Conservation (phyloP, 164 flowering plant species). For the Stephania yunnanensis region DNA sequence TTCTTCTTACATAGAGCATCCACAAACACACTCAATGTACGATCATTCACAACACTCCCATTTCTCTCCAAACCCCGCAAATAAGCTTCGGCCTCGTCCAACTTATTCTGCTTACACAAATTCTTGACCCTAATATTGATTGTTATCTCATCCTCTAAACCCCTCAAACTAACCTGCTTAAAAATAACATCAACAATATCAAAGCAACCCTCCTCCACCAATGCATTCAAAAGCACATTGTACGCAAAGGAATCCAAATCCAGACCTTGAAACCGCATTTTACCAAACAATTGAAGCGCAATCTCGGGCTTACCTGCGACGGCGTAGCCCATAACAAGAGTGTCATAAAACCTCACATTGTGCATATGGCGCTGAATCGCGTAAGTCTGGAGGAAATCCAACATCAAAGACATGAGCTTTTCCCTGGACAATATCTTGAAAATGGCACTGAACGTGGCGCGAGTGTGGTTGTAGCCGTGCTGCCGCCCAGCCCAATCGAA, state of each 20-base stretch:
- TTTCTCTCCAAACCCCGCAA: conserved; percentile 26
- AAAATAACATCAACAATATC: conserved; percentile 38
- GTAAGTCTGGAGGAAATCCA: conserved; percentile 41
- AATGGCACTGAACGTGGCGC: conserved; percentile 54
- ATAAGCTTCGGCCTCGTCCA: conserved; percentile 40
- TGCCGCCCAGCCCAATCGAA: conserved; percentile 94
- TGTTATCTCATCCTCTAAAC: conserved; percentile 40
- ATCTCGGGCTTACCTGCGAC: conserved; percentile 58
- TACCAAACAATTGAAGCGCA: conserved; percentile 67
- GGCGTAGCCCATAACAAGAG: conserved; percentile 74
- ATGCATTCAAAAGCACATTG: conserved; percentile 67
- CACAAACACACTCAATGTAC: conserved; percentile 32
- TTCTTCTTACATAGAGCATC: conserved; percentile 43
- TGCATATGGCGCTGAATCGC: conserved; percentile 7
- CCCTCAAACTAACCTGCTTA: conserved; percentile 49
- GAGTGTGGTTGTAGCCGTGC: conserved; percentile 53
- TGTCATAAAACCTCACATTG: conserved; percentile 34
- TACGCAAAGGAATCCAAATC: conserved; percentile 58
- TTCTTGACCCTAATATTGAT: conserved; percentile 45
- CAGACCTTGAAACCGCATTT: conserved; percentile 66
- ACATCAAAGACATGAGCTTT: conserved; percentile 40
- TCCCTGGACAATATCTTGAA: conserved; percentile 52
- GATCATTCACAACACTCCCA: conserved; percentile 19
- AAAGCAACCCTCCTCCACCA: conserved; percentile 52
- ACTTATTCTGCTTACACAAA: conserved; percentile 41